These are phyloP conservation scores for Wallacemonas sp. DNA, from an alignment of 208 protist genomes.

Conservation along the genomic window DNA sequence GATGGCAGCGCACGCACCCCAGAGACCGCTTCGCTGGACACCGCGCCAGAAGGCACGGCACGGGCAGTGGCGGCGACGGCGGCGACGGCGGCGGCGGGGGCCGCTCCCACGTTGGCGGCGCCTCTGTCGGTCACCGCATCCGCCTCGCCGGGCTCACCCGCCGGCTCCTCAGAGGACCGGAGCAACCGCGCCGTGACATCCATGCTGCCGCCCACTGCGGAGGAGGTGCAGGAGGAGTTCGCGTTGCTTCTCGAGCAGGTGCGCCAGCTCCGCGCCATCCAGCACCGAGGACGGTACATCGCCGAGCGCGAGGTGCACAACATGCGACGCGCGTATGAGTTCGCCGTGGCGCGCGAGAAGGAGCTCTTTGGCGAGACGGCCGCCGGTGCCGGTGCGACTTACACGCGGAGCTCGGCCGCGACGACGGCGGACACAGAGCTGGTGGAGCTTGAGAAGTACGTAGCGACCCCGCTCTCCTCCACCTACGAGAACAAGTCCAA, in stretches of 20 bases:
- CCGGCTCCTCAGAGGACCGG: conserved; percentile 7
- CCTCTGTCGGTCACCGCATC: too few relatives aligned
- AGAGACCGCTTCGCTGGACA: not conserved
- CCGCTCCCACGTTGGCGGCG: too few relatives aligned
- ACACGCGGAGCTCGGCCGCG: not conserved
- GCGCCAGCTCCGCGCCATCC: conserved; percentile 45
- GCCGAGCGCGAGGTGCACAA: conserved; percentile 49
- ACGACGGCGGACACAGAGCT: conserved; percentile 45
- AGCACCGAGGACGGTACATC: conserved; percentile 37
- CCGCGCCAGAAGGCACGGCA: conserved; percentile 10
- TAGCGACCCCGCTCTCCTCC: conserved; percentile 24
- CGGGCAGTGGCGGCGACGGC: conserved; percentile 5
- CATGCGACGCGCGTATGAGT: conserved; percentile 58
- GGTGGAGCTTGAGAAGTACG: conserved; percentile 51
- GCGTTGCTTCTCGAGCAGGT: conserved; percentile 55
- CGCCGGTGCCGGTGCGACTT: conserved; percentile 10
- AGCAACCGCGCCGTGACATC: not conserved
- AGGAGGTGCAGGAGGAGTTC: conserved; percentile 61
- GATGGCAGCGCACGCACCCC: not conserved
- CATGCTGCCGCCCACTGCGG: conserved; percentile 15
- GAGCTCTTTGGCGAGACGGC: conserved; percentile 20
- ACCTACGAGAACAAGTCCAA: conserved; percentile 28
- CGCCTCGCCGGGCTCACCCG: conserved; percentile 21
- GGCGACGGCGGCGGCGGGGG: conserved; percentile 11
- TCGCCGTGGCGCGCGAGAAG: conserved; percentile 40